phyloP scores from a whole-genome alignment of 2,329 filamentous ascomycete genomes.

The Exophiala spinifera region DNA sequence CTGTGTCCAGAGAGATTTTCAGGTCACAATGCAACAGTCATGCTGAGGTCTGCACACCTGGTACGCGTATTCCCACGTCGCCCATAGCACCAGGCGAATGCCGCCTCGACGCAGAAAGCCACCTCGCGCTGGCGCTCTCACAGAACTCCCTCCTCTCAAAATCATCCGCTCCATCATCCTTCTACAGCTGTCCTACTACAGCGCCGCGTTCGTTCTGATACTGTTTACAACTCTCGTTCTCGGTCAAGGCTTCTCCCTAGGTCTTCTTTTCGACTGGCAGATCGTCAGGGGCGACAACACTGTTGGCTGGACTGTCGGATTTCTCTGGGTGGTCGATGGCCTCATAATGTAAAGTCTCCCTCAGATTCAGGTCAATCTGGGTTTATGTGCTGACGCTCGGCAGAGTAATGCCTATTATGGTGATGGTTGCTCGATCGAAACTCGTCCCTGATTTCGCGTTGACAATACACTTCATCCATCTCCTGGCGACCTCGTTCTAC shows the following conservation, averaged over 20 bases:
- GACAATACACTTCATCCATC: conserved; percentile 80
- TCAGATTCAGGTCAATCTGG: background rate
- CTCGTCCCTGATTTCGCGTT: conserved; percentile 92
- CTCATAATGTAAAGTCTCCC: conserved; percentile 57
- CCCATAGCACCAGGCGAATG: conserved; percentile 39
- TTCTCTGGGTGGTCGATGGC: conserved; percentile 66
- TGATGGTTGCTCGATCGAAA: conserved; percentile 84
- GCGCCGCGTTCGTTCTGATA: conserved; percentile 59
- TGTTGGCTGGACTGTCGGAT: conserved; percentile 65
- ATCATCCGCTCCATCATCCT: conserved; percentile 65
- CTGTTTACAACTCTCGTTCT: conserved; percentile 66
- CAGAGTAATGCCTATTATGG: conserved; percentile 78
- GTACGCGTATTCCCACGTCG: background rate
- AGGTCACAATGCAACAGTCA: background rate
- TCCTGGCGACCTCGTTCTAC: conserved; percentile 74
- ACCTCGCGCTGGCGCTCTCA: conserved; percentile 63
- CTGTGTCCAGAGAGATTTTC: too few species aligned
- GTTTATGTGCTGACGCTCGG: background rate
- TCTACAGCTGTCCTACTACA: conserved; percentile 65
- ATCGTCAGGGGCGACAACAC: conserved; percentile 65
- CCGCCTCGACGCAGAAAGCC: conserved; percentile 57
- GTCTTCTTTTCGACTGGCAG: conserved; percentile 62
- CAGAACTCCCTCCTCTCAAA: conserved; percentile 63
- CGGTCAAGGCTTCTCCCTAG: conserved; percentile 57
- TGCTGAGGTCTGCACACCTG: background rate